These are phyloP conservation scores for Colletotrichum lindemuthianum DNA, from an alignment of 2,329 filamentous ascomycete genomes.

Conservation along the genomic window DNA sequence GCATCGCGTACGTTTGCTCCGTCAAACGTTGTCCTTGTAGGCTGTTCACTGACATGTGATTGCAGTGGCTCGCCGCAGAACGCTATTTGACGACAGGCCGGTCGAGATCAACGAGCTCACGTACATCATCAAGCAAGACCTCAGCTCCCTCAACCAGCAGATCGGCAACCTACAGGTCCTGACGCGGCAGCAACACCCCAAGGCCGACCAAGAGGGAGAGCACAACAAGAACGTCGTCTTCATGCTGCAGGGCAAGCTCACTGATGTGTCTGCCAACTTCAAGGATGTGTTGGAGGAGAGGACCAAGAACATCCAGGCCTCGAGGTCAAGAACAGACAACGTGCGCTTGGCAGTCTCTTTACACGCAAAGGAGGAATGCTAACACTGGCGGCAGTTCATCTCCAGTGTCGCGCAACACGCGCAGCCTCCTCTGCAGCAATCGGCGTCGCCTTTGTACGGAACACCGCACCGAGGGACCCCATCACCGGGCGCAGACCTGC, in stretches of 20 bases:
- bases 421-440: constrained; percentile 74
- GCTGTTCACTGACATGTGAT: not conserved
- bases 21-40: constrained; percentile 2
- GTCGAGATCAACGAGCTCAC: constrained; percentile 94
- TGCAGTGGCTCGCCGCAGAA: constrained; percentile 91
- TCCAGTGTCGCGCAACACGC: constrained; percentile 85
- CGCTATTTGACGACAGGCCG: constrained; percentile 94
- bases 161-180: constrained; percentile 85
- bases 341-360: not conserved
- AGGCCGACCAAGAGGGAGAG: constrained; percentile 84
- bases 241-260: constrained; percentile 88
- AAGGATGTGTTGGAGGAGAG: constrained; percentile 96
- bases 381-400: constrained; percentile 68
- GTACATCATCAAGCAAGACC: constrained; percentile 96
- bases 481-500: constrained; percentile 76
- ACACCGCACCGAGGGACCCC: constrained; percentile 75
- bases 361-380: not conserved
- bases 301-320: constrained; percentile 98
- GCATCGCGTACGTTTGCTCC: constrained; percentile 72
- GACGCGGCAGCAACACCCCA: constrained; percentile 79
- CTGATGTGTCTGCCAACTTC: constrained; percentile 90
- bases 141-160: constrained; percentile 84
- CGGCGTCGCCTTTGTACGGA: constrained; percentile 87
- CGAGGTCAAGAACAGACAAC: constrained; percentile 90
- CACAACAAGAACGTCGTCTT: constrained; percentile 98